These are phyloP conservation scores for Lanmaoa pseudosensibilis DNA, from an alignment of 768 basidiomycete genomes.

Conservation along the genomic window DNA sequence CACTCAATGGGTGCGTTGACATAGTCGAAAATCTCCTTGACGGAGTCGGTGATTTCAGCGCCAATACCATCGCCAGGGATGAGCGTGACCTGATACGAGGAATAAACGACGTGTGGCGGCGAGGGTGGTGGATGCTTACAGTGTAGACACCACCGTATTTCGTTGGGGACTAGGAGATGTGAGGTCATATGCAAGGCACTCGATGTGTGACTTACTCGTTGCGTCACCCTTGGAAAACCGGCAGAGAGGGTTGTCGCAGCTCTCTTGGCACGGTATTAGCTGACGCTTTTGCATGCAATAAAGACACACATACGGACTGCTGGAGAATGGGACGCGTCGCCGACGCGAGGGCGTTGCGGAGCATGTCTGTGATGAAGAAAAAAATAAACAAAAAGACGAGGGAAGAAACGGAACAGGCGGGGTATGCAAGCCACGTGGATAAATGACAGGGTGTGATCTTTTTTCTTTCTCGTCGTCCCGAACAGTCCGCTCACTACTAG, in stretches of 20 bases:
- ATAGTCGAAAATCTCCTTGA: constrained; percentile 98
- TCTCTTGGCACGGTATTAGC: constrained; percentile 43
- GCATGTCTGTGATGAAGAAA: constrained; percentile 40
- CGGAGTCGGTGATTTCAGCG: constrained; percentile 94
- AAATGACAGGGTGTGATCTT: not conserved
- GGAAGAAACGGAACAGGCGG: constrained; percentile 32
- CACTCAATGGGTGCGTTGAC: constrained; percentile 98
- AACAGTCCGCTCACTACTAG: not conserved
- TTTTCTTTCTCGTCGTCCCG: not conserved
- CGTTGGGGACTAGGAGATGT: constrained; percentile 62
- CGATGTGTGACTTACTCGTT: constrained; percentile 51
- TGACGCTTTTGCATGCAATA: not conserved
- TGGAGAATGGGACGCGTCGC: constrained; percentile 52
- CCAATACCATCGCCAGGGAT: constrained; percentile 99
- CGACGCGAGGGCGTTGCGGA: constrained; percentile 63
- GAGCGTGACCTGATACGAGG: constrained; percentile 73
- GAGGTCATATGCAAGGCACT: constrained; percentile 4
- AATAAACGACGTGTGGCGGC: constrained; percentile 21
- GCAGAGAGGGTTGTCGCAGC: constrained; percentile 76
- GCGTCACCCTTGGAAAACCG: constrained; percentile 72
- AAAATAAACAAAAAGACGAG: constrained; percentile 33
- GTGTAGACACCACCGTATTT: constrained; percentile 95
- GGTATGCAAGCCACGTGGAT: not conserved
- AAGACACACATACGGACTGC: constrained; percentile 49
- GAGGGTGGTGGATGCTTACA: constrained; percentile 43